Base-by-base conservation (phyloP, 768 basidiomycete genomes). In the Leccinum olivaceopallidum region DNA sequence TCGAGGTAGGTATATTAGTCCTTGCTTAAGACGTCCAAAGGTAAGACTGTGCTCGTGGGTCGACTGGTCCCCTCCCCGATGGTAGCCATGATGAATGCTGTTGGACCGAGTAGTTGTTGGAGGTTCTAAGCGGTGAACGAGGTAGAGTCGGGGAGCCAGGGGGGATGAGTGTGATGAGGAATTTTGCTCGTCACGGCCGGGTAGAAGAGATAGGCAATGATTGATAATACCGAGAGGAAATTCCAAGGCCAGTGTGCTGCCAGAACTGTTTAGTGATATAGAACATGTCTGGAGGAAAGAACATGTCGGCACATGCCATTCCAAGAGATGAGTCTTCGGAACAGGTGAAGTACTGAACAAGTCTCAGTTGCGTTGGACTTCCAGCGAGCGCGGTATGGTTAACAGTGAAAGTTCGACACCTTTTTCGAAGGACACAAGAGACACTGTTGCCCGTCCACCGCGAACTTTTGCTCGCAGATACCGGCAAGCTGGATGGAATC, bases 221-320 rank as follows among this genome's bases (percentile, higher is more conserved):
- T 95, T 94, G 4, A 22, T 22, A 22, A 94, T 94, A 76, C 6
- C 96, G 86, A 61, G 92, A 94, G 5, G 91, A 93, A 3, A 24
- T 24, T 24, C 24, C 24, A 60, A 90, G 77, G 0, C 96, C 96
- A 0, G 90, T 86, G 71, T 98, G 95, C 66, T 98, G 95, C 96
- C 96, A 98, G 74, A 95, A 98, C 72, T 93, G 83, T 71, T 91
- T 96, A 9, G 92, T 94, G 7, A 88, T 71, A 7, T 81, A 68
- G 5, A 26, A 26, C 4, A 26, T 26, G 26, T 84, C 81, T 2
- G 77, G 72, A 6, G 88, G 85, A 71, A 95, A 92, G 18, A 99
- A 75, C 2, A 88, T 87, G 65, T 91, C 86, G 42, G 83, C 75
- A 63, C 81, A 77, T 51, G 65, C 67, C 65, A 69, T 55, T 42